Evolutionary conservation across 2,329 filamentous ascomycete species (phyloP).

Genomic region (Hypoxylon sp.): DNA sequence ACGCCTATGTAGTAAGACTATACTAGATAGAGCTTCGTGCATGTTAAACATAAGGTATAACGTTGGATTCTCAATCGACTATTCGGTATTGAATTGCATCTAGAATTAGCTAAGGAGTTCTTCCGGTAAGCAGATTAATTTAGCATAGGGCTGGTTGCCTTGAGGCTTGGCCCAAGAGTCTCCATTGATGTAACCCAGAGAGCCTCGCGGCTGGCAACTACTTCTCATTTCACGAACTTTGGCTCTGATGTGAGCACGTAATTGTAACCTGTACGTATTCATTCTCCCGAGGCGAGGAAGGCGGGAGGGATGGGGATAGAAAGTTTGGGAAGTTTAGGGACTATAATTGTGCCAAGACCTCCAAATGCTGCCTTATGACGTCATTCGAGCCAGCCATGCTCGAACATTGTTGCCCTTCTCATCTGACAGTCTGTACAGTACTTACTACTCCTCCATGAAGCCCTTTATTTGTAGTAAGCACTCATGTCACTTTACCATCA

Average conservation of each 20-base stretch:
- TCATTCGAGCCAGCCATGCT: slow-evolving; percentile 26
- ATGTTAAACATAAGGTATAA: slow-evolving; percentile 7
- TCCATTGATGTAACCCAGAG: slow-evolving; percentile 22
- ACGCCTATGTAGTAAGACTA: slow-evolving; percentile 15
- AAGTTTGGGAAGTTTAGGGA: slow-evolving; percentile 21
- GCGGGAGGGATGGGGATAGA: background rate
- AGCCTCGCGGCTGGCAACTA: slow-evolving; percentile 33
- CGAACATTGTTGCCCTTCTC: slow-evolving; percentile 3
- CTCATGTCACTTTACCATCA: slow-evolving; percentile 11
- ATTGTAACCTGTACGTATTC: slow-evolving; percentile 26
- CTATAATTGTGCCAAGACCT: slow-evolving; percentile 38
- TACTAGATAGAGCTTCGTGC: slow-evolving; percentile 25
- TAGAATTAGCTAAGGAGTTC: slow-evolving; percentile 1
- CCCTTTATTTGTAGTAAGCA: slow-evolving; percentile 32
- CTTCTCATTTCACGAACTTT: slow-evolving; percentile 8
- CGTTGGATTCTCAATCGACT: background rate
- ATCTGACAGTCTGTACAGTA: slow-evolving; percentile 4
- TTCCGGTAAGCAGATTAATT: background rate
- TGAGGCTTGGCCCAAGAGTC: background rate
- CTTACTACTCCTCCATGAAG: slow-evolving; percentile 9
- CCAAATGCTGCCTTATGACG: slow-evolving; percentile 32
- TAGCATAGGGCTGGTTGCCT: slow-evolving; percentile 22
- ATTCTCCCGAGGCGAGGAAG: slow-evolving; percentile 21
- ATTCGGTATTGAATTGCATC: background rate
- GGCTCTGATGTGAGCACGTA: slow-evolving; percentile 20